Evolutionary conservation across 257 asterid genomes (phyloP).

Genomic region (Scutellaria baicalensis): DNA sequence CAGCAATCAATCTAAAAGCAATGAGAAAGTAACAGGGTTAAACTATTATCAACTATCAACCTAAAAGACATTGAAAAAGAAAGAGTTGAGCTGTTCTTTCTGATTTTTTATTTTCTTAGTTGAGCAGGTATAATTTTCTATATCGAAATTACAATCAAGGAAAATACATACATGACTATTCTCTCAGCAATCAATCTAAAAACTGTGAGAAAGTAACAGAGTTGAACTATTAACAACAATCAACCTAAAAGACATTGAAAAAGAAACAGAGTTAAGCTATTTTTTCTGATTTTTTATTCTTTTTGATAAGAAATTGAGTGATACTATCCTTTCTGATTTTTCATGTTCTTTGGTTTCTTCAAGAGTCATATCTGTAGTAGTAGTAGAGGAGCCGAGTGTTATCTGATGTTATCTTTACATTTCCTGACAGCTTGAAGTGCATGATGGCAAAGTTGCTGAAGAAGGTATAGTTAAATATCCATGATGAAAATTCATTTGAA

Average conservation of each 20-base stretch:
- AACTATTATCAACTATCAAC: not conserved
- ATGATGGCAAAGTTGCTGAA: constrained; percentile 70
- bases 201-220: not conserved
- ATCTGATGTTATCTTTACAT: constrained; percentile 22
- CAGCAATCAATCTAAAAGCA: not conserved
- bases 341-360: not conserved
- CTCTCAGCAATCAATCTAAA: not conserved
- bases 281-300: not conserved
- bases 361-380: not conserved
- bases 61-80: not conserved
- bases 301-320: not conserved
- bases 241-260: not conserved
- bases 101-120: constrained; percentile 11
- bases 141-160: not conserved
- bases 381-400: not conserved
- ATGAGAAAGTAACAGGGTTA: not conserved
- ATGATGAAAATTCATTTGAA: not conserved
- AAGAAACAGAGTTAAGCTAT: not conserved
- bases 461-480: constrained; percentile 50
- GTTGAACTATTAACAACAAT: not conserved
- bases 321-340: not conserved
- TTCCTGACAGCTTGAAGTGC: constrained; percentile 65
- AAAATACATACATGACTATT: not conserved
- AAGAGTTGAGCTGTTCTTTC: not conserved
- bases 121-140: constrained; percentile 52